Conservation (phyloP, 345 rosid genomes). For the Linum trigynum region DNA sequence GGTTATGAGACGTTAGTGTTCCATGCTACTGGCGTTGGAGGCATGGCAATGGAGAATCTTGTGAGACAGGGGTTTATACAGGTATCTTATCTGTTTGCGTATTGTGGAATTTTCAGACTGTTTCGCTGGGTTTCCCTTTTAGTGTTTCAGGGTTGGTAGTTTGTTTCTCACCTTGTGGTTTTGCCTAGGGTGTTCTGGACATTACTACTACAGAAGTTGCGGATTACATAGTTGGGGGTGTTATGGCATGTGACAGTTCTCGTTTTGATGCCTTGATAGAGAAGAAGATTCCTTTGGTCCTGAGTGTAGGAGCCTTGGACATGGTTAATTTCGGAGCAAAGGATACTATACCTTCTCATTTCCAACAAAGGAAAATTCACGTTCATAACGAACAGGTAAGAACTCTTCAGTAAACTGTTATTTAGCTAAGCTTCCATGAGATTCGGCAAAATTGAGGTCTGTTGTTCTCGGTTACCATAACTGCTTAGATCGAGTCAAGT, state of each 20-base stretch:
- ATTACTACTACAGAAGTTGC: slow-evolving; percentile 93
- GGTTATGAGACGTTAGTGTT: slow-evolving; percentile 84
- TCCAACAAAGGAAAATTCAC: slow-evolving; percentile 59
- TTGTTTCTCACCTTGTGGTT: neutral
- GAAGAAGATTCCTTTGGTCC: slow-evolving; percentile 71
- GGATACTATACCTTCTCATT: slow-evolving; percentile 59
- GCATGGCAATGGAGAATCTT: slow-evolving; percentile 87
- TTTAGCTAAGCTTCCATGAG: neutral
- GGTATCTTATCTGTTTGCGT: slow-evolving; percentile 28
- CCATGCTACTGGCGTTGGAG: slow-evolving; percentile 94
- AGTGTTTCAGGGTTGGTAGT: neutral
- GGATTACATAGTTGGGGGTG: slow-evolving; percentile 83
- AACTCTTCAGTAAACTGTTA: neutral
- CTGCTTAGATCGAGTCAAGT: neutral
- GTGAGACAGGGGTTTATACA: slow-evolving; percentile 71
- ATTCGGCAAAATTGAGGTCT: neutral
- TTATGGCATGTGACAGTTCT: slow-evolving; percentile 83
- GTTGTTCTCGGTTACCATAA: neutral
- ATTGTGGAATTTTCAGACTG: neutral
- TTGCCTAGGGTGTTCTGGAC: slow-evolving; percentile 65
- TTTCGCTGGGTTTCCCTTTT: neutral
- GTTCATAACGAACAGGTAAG: slow-evolving; percentile 77
- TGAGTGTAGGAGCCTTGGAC: slow-evolving; percentile 89
- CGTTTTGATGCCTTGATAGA: slow-evolving; percentile 70
- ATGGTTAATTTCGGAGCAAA: slow-evolving; percentile 86